Conservation (phyloP, 805 yeast species). For the Teunomyces barrocoloradensis region DNA sequence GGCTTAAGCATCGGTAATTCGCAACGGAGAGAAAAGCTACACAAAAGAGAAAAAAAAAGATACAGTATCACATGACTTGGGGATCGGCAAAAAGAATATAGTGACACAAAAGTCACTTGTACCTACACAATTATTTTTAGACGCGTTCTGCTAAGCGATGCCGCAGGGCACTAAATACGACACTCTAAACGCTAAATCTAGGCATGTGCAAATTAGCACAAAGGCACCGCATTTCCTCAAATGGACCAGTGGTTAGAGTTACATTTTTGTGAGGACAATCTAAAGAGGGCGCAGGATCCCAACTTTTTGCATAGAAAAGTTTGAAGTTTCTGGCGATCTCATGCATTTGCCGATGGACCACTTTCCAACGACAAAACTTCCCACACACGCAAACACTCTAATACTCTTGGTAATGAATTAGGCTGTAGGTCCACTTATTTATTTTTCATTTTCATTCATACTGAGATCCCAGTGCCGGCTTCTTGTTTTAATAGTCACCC, state of each 20-base stretch:
- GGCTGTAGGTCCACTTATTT: too few species aligned
- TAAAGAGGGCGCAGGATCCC: background rate
- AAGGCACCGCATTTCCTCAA: too few species aligned
- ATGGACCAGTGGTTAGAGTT: too few species aligned
- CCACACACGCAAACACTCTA: background rate
- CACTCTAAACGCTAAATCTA: background rate
- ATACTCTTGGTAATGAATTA: background rate
- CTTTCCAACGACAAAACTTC: background rate
- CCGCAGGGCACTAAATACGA: background rate
- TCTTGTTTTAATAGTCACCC: too few species aligned
- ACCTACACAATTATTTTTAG: too few species aligned
- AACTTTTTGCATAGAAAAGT: background rate
- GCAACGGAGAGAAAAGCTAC: background rate
- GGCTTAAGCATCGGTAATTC: background rate
- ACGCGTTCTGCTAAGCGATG: background rate
- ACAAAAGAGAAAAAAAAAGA: too few species aligned
- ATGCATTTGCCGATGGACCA: background rate
- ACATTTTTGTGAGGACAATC: too few species aligned
- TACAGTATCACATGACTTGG: background rate
- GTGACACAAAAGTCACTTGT: background rate
- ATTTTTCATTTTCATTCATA: too few species aligned
- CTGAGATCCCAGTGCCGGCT: too few species aligned
- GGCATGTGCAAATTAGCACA: background rate
- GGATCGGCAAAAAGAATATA: background rate
- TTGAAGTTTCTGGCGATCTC: background rate